These are phyloP conservation scores for Exophiala calicioides DNA, from an alignment of 2,329 filamentous ascomycete species.

Conservation along the genomic window DNA sequence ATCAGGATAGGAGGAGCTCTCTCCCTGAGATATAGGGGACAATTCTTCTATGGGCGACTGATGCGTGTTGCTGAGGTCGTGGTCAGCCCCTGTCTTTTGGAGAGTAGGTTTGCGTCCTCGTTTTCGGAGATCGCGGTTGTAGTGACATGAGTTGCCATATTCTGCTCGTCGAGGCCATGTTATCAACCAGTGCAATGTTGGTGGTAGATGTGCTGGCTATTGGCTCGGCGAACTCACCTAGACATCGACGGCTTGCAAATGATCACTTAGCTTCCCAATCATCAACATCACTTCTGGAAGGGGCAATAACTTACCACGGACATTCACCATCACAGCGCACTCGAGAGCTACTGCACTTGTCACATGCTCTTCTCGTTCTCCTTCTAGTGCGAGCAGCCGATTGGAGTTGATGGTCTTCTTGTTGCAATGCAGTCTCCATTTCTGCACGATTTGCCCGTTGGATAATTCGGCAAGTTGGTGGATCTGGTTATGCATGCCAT, in stretches of 20 bases:
- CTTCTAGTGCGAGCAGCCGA: too few species aligned
- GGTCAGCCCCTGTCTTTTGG: too few species aligned
- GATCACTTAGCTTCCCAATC: conserved; percentile 7
- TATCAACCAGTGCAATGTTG: conserved; percentile 5
- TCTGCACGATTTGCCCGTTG: too few species aligned
- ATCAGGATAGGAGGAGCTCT: too few species aligned
- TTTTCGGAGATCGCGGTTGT: conserved; percentile 30
- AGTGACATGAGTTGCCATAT: conserved; percentile 28
- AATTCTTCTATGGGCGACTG: too few species aligned
- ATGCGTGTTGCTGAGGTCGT: too few species aligned
- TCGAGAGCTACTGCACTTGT: conserved; percentile 44
- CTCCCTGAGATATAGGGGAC: too few species aligned
- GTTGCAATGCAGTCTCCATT: too few species aligned
- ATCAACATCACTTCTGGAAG: not conserved
- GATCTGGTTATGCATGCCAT: too few species aligned
- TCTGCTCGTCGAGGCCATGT: conserved; percentile 4
- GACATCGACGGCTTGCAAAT: conserved; percentile 28
- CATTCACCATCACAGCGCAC: conserved; percentile 47
- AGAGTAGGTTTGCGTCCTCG: conserved; percentile 29
- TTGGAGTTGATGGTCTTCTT: too few species aligned
- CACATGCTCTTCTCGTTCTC: conserved; percentile 36
- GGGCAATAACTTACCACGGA: conserved; percentile 41
- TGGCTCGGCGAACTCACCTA: conserved; percentile 20
- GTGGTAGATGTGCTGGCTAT: not conserved
- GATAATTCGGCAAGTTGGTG: too few species aligned